These are phyloP conservation scores for Liquidambar formosana DNA, from an alignment of 164 flowering plant species.

Conservation along the genomic window DNA sequence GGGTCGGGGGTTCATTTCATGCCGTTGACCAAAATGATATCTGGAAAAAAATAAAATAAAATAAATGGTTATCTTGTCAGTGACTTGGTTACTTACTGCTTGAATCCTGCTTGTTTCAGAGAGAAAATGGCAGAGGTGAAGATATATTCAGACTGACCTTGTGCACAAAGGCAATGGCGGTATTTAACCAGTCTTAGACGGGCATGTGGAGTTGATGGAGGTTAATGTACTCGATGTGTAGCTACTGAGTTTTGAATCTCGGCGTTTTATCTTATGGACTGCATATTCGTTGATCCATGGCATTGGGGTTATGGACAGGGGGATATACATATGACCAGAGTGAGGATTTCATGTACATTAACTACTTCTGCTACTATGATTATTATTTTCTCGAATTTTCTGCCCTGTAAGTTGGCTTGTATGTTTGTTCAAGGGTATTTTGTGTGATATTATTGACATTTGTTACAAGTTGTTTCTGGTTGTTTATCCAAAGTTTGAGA, in stretches of 20 bases:
- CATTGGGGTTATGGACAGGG: background rate
- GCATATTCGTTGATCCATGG: background rate
- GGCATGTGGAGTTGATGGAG: slow-evolving; percentile 1
- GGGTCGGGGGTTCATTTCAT: too few species aligned
- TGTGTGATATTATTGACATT: slow-evolving; percentile 17
- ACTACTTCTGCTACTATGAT: background rate
- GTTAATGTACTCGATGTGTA: slow-evolving; percentile 1
- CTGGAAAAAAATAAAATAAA: background rate
- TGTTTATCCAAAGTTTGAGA: slow-evolving; percentile 6
- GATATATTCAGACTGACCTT: background rate
- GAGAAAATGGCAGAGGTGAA: slow-evolving; percentile 75
- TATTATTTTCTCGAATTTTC: background rate
- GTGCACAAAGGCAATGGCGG: background rate
- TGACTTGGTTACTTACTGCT: background rate
- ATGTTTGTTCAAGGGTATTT: background rate
- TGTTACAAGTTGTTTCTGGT: slow-evolving; percentile 7
- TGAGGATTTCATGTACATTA: slow-evolving; percentile 19
- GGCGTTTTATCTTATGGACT: background rate
- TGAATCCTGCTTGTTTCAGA: slow-evolving; percentile 42
- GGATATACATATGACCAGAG: slow-evolving; percentile 1
- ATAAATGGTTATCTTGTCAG: too few species aligned
- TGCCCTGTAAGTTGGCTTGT: background rate
- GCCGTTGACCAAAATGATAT: too few species aligned
- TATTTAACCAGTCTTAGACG: background rate
- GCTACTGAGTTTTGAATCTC: slow-evolving; percentile 1